Conservation (phyloP, 148 eudicot genomes). For the Chenopodium album region DNA sequence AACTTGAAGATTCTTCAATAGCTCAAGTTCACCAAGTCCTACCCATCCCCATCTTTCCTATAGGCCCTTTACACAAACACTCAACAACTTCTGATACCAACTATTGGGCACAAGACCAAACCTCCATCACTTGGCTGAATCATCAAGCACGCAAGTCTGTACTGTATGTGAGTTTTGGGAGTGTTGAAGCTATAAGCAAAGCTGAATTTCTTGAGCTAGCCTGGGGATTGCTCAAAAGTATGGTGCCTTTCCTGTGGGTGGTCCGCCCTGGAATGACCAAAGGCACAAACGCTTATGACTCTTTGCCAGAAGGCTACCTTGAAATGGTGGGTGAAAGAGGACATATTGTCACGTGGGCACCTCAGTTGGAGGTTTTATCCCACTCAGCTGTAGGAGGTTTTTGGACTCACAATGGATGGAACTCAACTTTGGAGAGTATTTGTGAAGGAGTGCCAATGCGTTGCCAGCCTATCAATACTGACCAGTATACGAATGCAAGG, state of each 20-base stretch:
- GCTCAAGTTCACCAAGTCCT: conserved; percentile 13
- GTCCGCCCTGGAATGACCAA: conserved; percentile 39
- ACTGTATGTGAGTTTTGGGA: conserved; percentile 64
- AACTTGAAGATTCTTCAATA: conserved; percentile 27
- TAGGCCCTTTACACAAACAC: background rate
- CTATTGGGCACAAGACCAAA: background rate
- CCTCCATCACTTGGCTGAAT: background rate
- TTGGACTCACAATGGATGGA: conserved; percentile 66
- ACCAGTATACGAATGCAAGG: conserved; percentile 51
- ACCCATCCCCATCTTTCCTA: background rate
- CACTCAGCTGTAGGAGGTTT: conserved; percentile 54
- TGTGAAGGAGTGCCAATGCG: conserved; percentile 67
- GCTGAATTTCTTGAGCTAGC: conserved; percentile 42
- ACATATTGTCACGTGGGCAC: conserved; percentile 49
- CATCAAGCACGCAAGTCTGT: conserved; percentile 36
- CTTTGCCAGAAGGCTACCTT: conserved; percentile 33
- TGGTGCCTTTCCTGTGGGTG: conserved; percentile 64
- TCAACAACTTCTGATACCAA: background rate
- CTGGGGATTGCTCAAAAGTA: conserved; percentile 47
- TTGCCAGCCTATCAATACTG: conserved; percentile 44
- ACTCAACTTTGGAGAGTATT: conserved; percentile 61
- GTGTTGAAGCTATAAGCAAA: conserved; percentile 33
- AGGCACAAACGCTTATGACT: conserved; percentile 29
- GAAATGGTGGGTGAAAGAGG: conserved; percentile 35
- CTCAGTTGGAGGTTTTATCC: conserved; percentile 53